Conservation (phyloP, 2,329 filamentous ascomycete genomes). For the Passalora sequoiae region DNA sequence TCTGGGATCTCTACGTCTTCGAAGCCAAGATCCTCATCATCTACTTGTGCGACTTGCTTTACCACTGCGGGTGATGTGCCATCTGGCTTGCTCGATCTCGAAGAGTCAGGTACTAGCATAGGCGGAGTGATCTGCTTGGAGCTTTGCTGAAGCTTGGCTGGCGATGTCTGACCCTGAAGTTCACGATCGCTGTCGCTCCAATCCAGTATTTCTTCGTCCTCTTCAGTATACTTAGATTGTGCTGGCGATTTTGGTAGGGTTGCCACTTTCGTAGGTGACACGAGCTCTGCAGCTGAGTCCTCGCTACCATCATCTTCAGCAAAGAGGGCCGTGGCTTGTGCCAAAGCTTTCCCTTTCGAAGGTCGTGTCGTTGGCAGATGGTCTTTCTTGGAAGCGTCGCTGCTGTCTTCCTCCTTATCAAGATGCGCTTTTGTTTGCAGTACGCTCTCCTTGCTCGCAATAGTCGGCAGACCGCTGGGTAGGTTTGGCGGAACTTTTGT, state of each 20-base stretch:
- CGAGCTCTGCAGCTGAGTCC: neutral
- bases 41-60: no score
- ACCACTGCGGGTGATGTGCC: no score
- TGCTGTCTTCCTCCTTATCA: neutral
- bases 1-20: slow-evolving; percentile 45
- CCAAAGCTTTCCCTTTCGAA: neutral
- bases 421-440: neutral
- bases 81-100: no score
- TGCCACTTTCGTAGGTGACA: no score
- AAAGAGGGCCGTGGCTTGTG: neutral
- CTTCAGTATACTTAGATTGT: neutral
- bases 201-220: slow-evolving; percentile 38
- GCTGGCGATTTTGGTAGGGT: neutral
- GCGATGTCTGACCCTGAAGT: no score
- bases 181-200: slow-evolving; percentile 53
- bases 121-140: neutral
- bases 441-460: neutral
- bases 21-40: slow-evolving; percentile 30
- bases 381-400: neutral
- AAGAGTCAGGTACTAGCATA: slow-evolving; percentile 35
- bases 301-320: slow-evolving; percentile 3
- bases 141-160: no score
- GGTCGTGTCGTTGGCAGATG: neutral
- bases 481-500: slow-evolving; percentile 5
- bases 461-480: neutral